phyloP scores from a whole-genome alignment of 257 asterid genomes.

The Penstemon eatonii region DNA sequence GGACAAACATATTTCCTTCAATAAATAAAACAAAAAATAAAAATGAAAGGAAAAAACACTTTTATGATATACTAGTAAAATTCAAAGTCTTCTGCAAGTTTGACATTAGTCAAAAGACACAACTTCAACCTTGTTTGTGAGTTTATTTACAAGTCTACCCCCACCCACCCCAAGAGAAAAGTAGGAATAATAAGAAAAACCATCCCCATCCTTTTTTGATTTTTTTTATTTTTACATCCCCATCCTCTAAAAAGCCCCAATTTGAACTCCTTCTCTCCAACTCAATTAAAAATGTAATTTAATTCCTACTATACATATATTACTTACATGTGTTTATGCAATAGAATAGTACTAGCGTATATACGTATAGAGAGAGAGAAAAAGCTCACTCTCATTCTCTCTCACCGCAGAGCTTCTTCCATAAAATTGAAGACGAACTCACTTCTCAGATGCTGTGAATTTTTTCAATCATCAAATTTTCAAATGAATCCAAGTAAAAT shows the following conservation, averaged over 20 bases:
- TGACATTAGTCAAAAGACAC: no score
- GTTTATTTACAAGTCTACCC: background rate
- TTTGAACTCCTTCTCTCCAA: background rate
- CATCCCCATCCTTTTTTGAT: no score
- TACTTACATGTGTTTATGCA: background rate
- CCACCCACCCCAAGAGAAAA: background rate
- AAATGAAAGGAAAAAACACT: no score
- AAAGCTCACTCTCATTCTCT: slow-evolving; percentile 2
- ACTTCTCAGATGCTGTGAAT: slow-evolving; percentile 13
- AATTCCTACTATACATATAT: background rate
- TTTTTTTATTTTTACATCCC: no score
- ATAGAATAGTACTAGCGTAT: background rate
- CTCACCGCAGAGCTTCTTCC: slow-evolving; percentile 29
- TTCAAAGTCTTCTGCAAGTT: no score
- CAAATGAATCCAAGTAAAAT: slow-evolving; percentile 72
- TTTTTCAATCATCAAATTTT: background rate
- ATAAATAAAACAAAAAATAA: no score
- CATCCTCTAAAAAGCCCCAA: background rate
- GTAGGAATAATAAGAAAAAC: background rate
- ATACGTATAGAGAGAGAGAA: slow-evolving; percentile 21
- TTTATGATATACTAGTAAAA: no score
- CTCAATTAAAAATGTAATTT: background rate
- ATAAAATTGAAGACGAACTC: slow-evolving; percentile 2
- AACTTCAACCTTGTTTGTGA: background rate
- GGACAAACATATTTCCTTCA: no score